Evolutionary conservation across 2,329 filamentous ascomycete genomes (phyloP), one percentile per base, ranked within the genome.

Genomic region (Colletotrichum sp.): DNA sequence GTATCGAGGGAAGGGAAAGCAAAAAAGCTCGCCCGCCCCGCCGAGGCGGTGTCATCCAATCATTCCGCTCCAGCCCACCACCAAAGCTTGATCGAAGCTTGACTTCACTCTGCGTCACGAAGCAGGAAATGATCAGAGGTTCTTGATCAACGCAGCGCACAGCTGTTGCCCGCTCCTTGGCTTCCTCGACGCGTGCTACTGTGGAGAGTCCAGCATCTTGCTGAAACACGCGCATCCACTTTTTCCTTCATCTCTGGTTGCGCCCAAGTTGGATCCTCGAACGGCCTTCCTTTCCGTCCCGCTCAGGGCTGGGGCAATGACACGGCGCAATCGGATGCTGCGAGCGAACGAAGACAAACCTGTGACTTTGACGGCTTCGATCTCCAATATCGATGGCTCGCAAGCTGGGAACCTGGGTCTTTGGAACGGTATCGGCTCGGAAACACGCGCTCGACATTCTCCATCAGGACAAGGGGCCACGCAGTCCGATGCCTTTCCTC

Each of bases 81-180:
- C 59, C 67, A 73, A 76, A 76, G 74, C 74, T 76, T 73, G 74
- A 76, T 73, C 64, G 74, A 76, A 70, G 64, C 74, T 76, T 76
- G 70, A 74, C 74, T 69, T 60, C 59, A 64, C 28, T 48, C 16
- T 75, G 57, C 59, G 32, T 52, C 70, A 55, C 64, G 34, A 52
- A 74, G 74, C 64, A 68, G 70, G 74, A 64, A 76, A 73, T 73
- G 70, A 74, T 76, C 74, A 73, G 74, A 76, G 74, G 57, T 28
- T 21, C 24, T 32, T 18, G n/a, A 39, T 52, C 34, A 21, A 18
- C 32, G 63, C 61, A 60, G 26, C 64, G 57, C 21, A 60, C 48
- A 67, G 26, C 36, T 61, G 63, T 32, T 61, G 63, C 55, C 61
- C 74, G 57, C 57, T 68, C 28, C 67, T 48, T 76, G 70, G 57